A percentile compares a stretch with the other conserved stretches of the same genome.
Conservation (phyloP, 257 asterid species). For the Perilla frutescens region DNA sequence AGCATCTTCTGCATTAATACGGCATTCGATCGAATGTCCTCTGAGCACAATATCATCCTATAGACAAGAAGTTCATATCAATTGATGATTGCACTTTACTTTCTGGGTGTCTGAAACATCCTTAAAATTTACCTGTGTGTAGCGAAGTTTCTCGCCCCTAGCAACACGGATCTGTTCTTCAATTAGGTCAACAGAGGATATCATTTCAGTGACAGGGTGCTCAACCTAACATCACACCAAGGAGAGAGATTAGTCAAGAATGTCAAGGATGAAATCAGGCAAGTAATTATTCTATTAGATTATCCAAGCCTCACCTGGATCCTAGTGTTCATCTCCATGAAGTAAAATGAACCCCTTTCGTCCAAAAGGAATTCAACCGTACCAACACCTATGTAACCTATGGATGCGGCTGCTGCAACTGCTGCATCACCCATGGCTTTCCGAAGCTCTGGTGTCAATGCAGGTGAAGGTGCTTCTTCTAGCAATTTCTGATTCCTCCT, state of each 20-base stretch:
- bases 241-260: conserved; percentile 15
- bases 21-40: conserved; percentile 98
- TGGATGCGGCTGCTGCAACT: conserved; percentile 98
- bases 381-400: conserved; percentile 96
- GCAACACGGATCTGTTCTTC: conserved; percentile 99
- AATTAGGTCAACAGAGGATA: conserved; percentile 94
- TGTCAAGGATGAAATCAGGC: conserved; percentile 15
- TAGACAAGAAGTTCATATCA: conserved; percentile 26
- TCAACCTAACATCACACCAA: conserved; percentile 67
- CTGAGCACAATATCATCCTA: conserved; percentile 91
- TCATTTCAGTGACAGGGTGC: conserved; percentile 99
- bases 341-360: conserved; percentile 96
- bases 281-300: conserved; percentile 26
- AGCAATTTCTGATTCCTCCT: conserved; percentile 96
- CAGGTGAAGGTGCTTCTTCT: conserved; percentile 99
- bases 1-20: conserved; percentile 99
- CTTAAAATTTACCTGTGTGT: conserved; percentile 62
- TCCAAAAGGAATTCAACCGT: conserved; percentile 96
- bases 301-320: conserved; percentile 69
- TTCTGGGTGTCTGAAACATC: conserved; percentile 20
- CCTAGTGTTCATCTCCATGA: conserved; percentile 99
- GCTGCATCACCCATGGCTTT: conserved; percentile 99
- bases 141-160: conserved; percentile 86
- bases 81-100: conserved; percentile 15
- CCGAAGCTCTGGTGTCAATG: conserved; percentile 85